phyloP scores from a whole-genome alignment of 768 basidiomycete genomes.

The Tulasnella sp. region DNA sequence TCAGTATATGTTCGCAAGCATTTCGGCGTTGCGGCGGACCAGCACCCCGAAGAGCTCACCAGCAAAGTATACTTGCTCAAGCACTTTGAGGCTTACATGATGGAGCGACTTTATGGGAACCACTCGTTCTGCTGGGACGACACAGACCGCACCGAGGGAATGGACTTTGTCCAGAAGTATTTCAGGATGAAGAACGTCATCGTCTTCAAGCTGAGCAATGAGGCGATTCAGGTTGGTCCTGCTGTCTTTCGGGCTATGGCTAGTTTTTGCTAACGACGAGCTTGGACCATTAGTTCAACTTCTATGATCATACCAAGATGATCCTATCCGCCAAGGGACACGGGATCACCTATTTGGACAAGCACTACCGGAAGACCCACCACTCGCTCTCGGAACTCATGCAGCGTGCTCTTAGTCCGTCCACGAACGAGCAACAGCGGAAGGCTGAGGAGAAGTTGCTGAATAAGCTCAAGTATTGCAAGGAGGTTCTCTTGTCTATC shows the following conservation, averaged over 20 bases:
- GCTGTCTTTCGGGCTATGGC: neutral
- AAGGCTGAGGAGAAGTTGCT: slow-evolving; percentile 63
- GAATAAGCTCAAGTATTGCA: slow-evolving; percentile 81
- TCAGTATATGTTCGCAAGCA: slow-evolving; percentile 68
- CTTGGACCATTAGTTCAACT: slow-evolving; percentile 74
- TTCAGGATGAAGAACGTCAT: slow-evolving; percentile 96
- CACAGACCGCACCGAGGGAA: slow-evolving; percentile 61
- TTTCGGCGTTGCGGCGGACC: slow-evolving; percentile 50
- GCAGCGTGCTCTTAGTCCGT: slow-evolving; percentile 45
- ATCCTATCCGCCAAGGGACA: slow-evolving; percentile 79
- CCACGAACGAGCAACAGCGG: slow-evolving; percentile 50
- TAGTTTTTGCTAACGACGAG: slow-evolving; percentile 14
- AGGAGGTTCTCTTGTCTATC: slow-evolving; percentile 44
- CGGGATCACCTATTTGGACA: slow-evolving; percentile 85
- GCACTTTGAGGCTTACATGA: slow-evolving; percentile 93
- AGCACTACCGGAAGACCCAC: slow-evolving; percentile 71
- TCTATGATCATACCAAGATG: slow-evolving; percentile 95
- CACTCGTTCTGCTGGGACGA: slow-evolving; percentile 81
- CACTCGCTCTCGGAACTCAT: slow-evolving; percentile 71
- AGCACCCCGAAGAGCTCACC: slow-evolving; percentile 78
- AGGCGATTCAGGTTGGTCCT: slow-evolving; percentile 80
- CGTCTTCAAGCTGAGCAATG: slow-evolving; percentile 93
- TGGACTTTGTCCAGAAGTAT: slow-evolving; percentile 96
- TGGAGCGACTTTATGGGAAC: slow-evolving; percentile 80
- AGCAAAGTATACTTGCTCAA: slow-evolving; percentile 88